Base-by-base conservation (phyloP, 805 yeast species). In the Grigorovia jiainica region DNA sequence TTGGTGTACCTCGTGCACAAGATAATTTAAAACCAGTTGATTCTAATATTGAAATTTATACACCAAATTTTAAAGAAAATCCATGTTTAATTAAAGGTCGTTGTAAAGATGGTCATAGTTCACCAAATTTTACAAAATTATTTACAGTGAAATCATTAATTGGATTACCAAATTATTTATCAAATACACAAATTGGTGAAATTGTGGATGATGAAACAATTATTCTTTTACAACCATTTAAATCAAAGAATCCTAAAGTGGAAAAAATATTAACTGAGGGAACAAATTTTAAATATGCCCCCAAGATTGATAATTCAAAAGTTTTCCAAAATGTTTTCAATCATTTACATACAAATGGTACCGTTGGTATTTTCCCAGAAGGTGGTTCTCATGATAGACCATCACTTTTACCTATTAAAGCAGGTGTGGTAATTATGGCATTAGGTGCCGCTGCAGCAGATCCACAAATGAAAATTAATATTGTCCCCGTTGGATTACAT, bases 391-490 rank as follows among this genome's bases (percentile, higher is more conserved):
- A 90, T 56, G 98, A 90, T 61, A 72, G 98, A 50, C 79, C 97
- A 0, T 94, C 87, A 48, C 64, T 90, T 51, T 70, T 90, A 39
- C 98, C 98, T 0, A 68, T 90, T 51, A 90, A 92, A 58, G 96
- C 97, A 1, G 98, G 98, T 47, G 97, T 92, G 7, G 96, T 96
- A 2, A 82, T 90, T 43, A 90, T 90, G 97, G 97, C 97, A 0
- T 67, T 90, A 16, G 97, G 97, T 13, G 95, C 97, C 0, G 75
- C 85, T 69, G 86, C 82, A 18, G 73, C 78, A 36, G 76, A 82
- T 49, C 87, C 92, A 0, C 67, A 71, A 23, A 76, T 87, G 60
- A 75, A 82, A 40, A 85, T 90, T 4, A 76, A 80, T 44, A 84
- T 92, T 46, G 94, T 90, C 11, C 97, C 97, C 3, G 85, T 94